phyloP scores from a whole-genome alignment of 2,329 filamentous ascomycete species.

The Pseudogymnoascus sp. region DNA sequence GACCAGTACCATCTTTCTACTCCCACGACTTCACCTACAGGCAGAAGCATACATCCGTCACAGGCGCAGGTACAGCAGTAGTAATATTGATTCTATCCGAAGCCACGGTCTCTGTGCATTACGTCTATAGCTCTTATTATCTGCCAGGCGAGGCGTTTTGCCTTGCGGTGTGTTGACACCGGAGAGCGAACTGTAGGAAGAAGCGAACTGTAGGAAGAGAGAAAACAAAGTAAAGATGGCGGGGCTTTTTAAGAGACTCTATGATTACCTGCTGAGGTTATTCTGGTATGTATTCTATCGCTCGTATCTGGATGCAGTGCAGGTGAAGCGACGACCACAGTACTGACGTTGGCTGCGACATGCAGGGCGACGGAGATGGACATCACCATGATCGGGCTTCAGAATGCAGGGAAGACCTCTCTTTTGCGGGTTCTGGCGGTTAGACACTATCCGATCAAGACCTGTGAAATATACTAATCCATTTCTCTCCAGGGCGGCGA shows the following conservation, averaged over 20 bases:
- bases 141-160: not conserved
- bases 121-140: not conserved
- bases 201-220: conserved; percentile 4
- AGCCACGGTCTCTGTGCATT: not conserved
- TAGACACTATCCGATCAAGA: conserved; percentile 37
- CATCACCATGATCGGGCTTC: conserved; percentile 96
- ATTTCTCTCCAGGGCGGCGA: conserved; percentile 68
- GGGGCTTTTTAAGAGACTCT: conserved; percentile 84
- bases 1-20: not conserved
- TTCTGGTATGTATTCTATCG: conserved; percentile 68
- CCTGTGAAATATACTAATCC: conserved; percentile 12
- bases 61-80: not conserved
- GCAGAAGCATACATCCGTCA: not conserved
- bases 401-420: conserved; percentile 97
- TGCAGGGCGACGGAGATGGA: conserved; percentile 97
- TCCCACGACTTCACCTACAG: not conserved
- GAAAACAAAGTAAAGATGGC: conserved; percentile 54
- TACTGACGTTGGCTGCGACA: conserved; percentile 12
- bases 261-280: conserved; percentile 95
- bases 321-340: not conserved
- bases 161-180: not conserved
- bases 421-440: conserved; percentile 89
- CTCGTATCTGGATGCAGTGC: not conserved
- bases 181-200: conserved; percentile 5
- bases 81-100: not conserved